phyloP scores from a whole-genome alignment of 345 rosid species.

The Clausena lansium region DNA sequence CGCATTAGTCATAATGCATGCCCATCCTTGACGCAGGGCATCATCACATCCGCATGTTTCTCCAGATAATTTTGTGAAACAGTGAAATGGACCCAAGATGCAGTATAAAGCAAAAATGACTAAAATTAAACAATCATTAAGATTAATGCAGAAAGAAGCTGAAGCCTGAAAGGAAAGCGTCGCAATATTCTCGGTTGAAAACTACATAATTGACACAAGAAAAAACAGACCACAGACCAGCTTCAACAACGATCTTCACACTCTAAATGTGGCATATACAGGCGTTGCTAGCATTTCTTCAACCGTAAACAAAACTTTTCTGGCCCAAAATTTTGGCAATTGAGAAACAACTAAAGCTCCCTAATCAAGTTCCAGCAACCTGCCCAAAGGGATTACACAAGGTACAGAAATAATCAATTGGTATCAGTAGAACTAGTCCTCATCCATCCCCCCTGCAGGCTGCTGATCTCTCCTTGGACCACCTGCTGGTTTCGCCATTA shows the following conservation, averaged over 20 bases:
- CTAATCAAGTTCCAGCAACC: neutral
- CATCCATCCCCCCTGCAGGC: conserved; percentile 60
- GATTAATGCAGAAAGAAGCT: neutral
- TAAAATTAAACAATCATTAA: neutral
- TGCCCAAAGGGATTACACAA: neutral
- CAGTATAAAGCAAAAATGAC: neutral
- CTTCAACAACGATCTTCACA: neutral
- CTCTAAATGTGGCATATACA: conserved; percentile 1
- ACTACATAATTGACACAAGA: conserved; percentile 1
- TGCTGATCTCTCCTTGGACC: conserved; percentile 80
- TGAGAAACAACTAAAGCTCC: neutral
- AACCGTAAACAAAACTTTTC: conserved; percentile 12
- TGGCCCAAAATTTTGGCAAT: conserved; percentile 2
- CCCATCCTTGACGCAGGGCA: no score
- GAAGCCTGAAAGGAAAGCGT: neutral
- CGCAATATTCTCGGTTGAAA: neutral
- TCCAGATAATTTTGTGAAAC: no score
- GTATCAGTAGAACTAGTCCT: conserved; percentile 37
- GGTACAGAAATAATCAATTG: neutral
- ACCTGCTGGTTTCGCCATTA: conserved; percentile 95
- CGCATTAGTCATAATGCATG: no score
- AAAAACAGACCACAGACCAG: neutral
- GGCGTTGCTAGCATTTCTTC: neutral
- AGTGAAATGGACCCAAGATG: neutral
- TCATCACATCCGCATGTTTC: no score